These are phyloP conservation scores for Cordyceps sp. DNA, from an alignment of 2,329 filamentous ascomycete species.

Conservation along the genomic window DNA sequence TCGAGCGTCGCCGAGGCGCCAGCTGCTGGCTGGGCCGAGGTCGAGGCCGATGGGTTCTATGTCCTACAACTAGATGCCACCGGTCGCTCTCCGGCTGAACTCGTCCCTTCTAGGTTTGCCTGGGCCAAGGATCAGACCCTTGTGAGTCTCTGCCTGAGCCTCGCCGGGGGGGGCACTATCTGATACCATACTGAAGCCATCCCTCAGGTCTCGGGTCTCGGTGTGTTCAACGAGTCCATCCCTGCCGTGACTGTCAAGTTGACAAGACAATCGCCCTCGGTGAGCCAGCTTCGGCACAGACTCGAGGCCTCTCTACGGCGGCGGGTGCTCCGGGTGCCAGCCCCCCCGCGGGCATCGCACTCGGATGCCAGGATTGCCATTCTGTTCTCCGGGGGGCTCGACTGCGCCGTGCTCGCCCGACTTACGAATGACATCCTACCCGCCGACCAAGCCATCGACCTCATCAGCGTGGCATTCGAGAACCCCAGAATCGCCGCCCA, in stretches of 20 bases:
- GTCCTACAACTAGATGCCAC: conserved; percentile 34
- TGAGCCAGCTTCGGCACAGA: conserved; percentile 33
- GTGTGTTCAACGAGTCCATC: conserved; percentile 30
- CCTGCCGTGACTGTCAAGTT: conserved; percentile 15
- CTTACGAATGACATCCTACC: conserved; percentile 65
- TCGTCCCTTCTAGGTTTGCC: conserved; percentile 9
- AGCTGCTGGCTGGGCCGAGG: conserved; percentile 50
- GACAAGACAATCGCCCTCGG: conserved; percentile 23
- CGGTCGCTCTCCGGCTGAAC: neutral
- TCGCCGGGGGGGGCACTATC: too few species aligned
- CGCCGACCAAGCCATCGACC: conserved; percentile 52
- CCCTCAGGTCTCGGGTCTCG: conserved; percentile 39
- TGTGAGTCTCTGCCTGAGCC: too few species aligned
- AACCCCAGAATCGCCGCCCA: conserved; percentile 61
- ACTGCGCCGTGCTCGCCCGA: conserved; percentile 78
- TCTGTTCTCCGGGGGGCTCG: conserved; percentile 85
- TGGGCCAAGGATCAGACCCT: conserved; percentile 20
- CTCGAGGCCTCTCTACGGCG: conserved; percentile 45
- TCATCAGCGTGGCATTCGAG: conserved; percentile 93
- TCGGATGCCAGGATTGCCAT: conserved; percentile 48
- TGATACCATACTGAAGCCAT: too few species aligned
- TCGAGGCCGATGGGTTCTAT: conserved; percentile 73
- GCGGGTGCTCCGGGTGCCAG: conserved; percentile 49
- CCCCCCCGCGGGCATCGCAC: conserved; percentile 24
- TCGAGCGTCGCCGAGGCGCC: conserved; percentile 51